phyloP scores from a whole-genome alignment of 2,329 filamentous ascomycete species.

The Fusarium secorum region DNA sequence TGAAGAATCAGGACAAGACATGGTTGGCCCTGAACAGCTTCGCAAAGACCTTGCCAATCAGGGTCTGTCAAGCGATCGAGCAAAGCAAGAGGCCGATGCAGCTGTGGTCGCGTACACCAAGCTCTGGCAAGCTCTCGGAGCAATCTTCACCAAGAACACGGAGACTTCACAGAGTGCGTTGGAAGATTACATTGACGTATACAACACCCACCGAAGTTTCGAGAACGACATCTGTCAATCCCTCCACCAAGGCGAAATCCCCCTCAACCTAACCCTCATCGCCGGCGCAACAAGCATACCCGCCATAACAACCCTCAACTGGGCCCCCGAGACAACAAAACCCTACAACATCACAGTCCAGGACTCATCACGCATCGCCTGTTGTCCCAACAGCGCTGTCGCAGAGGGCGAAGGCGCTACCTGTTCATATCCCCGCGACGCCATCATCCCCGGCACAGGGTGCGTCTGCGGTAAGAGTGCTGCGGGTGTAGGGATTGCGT shows the following conservation, averaged over 20 bases:
- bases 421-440: slow-evolving; percentile 45
- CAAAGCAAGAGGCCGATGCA: slow-evolving; percentile 36
- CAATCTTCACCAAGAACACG: slow-evolving; percentile 41
- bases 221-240: slow-evolving; percentile 47
- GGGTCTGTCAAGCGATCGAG: slow-evolving; percentile 24
- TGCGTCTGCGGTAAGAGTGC: slow-evolving; percentile 49
- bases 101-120: slow-evolving; percentile 42
- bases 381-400: slow-evolving; percentile 43
- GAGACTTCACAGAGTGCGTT: slow-evolving; percentile 36
- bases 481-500: slow-evolving; percentile 41
- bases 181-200: slow-evolving; percentile 45
- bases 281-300: slow-evolving; percentile 44
- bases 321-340: slow-evolving; percentile 39
- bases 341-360: slow-evolving; percentile 47
- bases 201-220: slow-evolving; percentile 43
- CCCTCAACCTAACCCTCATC: slow-evolving; percentile 46
- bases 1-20: slow-evolving; percentile 40
- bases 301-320: slow-evolving; percentile 43
- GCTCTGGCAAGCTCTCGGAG: slow-evolving; percentile 45
- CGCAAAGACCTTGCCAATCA: slow-evolving; percentile 40
- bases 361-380: slow-evolving; percentile 45
- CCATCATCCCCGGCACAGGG: slow-evolving; percentile 42
- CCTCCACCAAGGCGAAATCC: slow-evolving; percentile 44
- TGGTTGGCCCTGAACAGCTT: slow-evolving; percentile 41
- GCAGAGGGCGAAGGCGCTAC: slow-evolving; percentile 30